Conservation (phyloP, 2,329 filamentous ascomycete species). For the Calonectria henricotiae region DNA sequence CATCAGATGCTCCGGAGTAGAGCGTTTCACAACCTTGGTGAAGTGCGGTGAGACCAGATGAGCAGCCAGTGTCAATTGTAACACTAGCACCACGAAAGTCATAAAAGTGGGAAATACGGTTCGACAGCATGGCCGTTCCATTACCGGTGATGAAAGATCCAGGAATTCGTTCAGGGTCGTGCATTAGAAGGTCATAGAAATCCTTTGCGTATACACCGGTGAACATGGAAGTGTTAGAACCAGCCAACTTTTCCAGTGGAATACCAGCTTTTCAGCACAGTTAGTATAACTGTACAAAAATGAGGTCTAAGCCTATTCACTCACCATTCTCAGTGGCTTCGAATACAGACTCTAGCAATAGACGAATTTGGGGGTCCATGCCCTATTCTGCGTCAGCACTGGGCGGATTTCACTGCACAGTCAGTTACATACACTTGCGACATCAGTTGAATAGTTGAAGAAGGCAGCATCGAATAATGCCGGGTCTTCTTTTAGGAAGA, state of each 20-base stretch:
- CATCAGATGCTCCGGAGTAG: slow-evolving; percentile 30
- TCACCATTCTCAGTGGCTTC: slow-evolving; percentile 29
- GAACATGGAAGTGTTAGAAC: slow-evolving; percentile 34
- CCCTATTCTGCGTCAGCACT: background rate
- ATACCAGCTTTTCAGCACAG: slow-evolving; percentile 5
- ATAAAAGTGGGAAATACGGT: slow-evolving; percentile 35
- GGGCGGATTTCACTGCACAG: no score
- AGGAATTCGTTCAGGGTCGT: slow-evolving; percentile 8
- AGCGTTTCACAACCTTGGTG: slow-evolving; percentile 26
- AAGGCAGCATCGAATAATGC: slow-evolving; percentile 33
- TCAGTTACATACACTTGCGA: slow-evolving; percentile 15
- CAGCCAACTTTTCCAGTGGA: slow-evolving; percentile 16
- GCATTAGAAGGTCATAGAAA: background rate
- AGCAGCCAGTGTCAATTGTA: slow-evolving; percentile 33
- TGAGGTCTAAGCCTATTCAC: background rate
- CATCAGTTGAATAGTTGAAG: slow-evolving; percentile 32
- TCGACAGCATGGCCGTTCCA: slow-evolving; percentile 38
- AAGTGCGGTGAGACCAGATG: slow-evolving; percentile 9
- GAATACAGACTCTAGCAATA: slow-evolving; percentile 36
- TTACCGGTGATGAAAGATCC: slow-evolving; percentile 20
- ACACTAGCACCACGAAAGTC: slow-evolving; percentile 28
- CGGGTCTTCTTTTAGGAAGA: slow-evolving; percentile 33
- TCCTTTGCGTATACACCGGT: slow-evolving; percentile 30
- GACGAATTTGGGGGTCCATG: slow-evolving; percentile 37
- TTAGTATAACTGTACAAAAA: background rate